Evolutionary conservation across 2,329 filamentous ascomycete species (phyloP).

Genomic region (Fusarium sambucinum): DNA sequence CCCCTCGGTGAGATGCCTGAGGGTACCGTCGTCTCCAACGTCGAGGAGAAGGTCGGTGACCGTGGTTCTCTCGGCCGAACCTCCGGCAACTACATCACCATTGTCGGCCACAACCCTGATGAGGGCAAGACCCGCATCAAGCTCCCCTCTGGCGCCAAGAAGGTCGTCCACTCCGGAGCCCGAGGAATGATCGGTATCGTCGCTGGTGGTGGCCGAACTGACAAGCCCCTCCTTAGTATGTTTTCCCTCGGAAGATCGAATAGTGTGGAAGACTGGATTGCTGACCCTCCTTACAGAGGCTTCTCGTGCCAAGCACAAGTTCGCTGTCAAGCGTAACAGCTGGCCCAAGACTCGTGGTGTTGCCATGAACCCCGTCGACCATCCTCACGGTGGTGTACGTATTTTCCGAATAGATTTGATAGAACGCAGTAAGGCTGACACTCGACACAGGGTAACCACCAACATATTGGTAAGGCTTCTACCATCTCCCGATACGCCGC

Average conservation of each 20-base stretch:
- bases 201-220: conserved; percentile 98
- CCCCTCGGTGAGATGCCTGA: conserved; percentile 94
- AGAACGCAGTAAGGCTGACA: conserved; percentile 54
- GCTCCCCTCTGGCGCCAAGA: conserved; percentile 99
- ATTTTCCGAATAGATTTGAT: conserved; percentile 19
- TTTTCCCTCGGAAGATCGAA: conserved; percentile 43
- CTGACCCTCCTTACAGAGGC: conserved; percentile 77
- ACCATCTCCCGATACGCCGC: conserved; percentile 98
- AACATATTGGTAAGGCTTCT: conserved; percentile 99
- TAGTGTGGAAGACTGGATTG: conserved; percentile 27
- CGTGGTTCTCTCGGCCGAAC: conserved; percentile 96
- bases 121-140: conserved; percentile 99
- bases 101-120: conserved; percentile 97
- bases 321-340: conserved; percentile 99
- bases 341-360: conserved; percentile 99
- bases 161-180: conserved; percentile 91
- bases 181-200: conserved; percentile 99
- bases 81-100: conserved; percentile 99
- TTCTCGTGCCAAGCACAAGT: conserved; percentile 99
- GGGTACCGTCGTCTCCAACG: conserved; percentile 99
- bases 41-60: conserved; percentile 99
- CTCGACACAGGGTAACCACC: conserved; percentile 88
- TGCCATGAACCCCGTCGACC: conserved; percentile 99
- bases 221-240: conserved; percentile 97
- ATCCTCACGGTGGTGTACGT: conserved; percentile 92